phyloP scores from a whole-genome alignment of 2,329 filamentous ascomycete genomes.

The Xenoacremonium recifei region DNA sequence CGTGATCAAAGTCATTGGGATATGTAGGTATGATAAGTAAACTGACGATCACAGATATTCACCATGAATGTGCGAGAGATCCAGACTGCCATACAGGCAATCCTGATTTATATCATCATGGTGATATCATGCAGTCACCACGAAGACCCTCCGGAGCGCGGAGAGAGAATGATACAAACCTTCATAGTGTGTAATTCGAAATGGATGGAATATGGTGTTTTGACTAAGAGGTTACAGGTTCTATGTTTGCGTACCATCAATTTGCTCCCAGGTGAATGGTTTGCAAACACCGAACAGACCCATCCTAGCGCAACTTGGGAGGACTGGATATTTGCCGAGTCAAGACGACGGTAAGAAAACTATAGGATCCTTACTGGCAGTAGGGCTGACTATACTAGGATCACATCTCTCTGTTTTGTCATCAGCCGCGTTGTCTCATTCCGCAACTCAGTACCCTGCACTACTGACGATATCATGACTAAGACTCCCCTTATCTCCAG shows the following conservation, averaged over 20 bases:
- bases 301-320: conserved; percentile 24
- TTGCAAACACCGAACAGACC: conserved; percentile 11
- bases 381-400: conserved; percentile 9
- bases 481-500: conserved; percentile 16
- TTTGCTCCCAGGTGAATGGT: conserved; percentile 2
- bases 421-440: conserved; percentile 21
- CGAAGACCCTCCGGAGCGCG: conserved; percentile 4
- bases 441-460: conserved; percentile 4
- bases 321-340: conserved; percentile 31
- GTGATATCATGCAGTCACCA: conserved; percentile 21
- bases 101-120: conserved; percentile 31
- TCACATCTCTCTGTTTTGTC: conserved; percentile 23
- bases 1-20: background rate
- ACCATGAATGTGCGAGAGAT: conserved; percentile 6
- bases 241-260: conserved; percentile 12
- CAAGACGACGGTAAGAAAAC: conserved; percentile 21
- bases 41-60: conserved; percentile 6
- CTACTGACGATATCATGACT: conserved; percentile 1
- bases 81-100: conserved; percentile 20
- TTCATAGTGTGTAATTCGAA: conserved; percentile 8
- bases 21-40: background rate
- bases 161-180: conserved; percentile 14
- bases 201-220: background rate
- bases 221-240: conserved; percentile 22
- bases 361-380: background rate